Base-by-base conservation (phyloP, 2,329 filamentous ascomycete species). In the Xylaria polymorpha region DNA sequence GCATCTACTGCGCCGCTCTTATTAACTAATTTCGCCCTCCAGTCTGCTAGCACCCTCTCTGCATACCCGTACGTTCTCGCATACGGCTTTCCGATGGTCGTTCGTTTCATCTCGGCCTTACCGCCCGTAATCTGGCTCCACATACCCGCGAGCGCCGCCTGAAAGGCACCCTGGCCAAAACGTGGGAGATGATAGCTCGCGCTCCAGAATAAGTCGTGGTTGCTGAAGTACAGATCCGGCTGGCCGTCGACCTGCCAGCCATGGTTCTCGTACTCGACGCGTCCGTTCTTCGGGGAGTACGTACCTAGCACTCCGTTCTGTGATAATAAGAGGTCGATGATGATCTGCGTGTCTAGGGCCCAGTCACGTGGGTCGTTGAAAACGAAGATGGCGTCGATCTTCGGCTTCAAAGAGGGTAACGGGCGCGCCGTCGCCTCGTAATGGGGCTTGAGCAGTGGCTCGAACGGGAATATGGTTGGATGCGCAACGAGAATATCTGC, bases 341-440 rank as follows among this genome's bases (percentile, higher is more conserved):
- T 91, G 74, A 98, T 83, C 78, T 97, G 92, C 2, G 90, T 89
- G 79, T 98, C 95, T 10, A 98, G 86, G 0, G 92, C 94, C 96
- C 96, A 99, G 83, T 99, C 96, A 65, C 96, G 89, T 3, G 96
- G 94, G 80, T 98, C 96, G 79, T 97, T 97, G 86, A 95, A 98
- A 7, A 98, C 92, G 76, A 98, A 92, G 35, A 98, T 89, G 35
- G 94, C 94, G 77, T 97, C 94, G 74, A 99, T 91, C 74, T 93
- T 94, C 57, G 83, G 80, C 71, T 86, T 82, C 14, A 83, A 84
- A 9, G 74, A 76, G 0, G 90, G 90, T 0, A 92, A 83, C 1
- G 88, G 87, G 44, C 85, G 85, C 18, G 87, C 85, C 66, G 87
- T 87, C 7, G 78, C 75, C 50, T 81, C 83, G 80, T 94, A 93